Base-by-base conservation (phyloP, 2,329 filamentous ascomycete genomes). In the Apiospora arundinis region DNA sequence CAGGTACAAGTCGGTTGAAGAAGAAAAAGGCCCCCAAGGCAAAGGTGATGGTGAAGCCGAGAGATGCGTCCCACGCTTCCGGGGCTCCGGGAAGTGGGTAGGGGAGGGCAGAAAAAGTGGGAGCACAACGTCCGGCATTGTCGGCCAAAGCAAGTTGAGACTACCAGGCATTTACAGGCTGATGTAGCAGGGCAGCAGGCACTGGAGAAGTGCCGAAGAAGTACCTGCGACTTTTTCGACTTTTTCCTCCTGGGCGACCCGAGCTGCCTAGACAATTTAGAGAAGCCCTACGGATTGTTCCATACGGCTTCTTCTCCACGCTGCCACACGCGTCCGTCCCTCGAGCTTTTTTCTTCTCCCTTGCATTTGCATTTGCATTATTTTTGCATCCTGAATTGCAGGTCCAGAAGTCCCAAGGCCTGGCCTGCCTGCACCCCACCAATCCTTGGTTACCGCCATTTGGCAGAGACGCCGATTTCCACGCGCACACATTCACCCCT, bases 241-340 rank as follows among this genome's bases (percentile, higher is more conserved):
- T 63, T 63, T 40, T 11, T 40, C 8, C 32, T 18, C 56, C 18
- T 63, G 56, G 49, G 14, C 42, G 42, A 8, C 32, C 56, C 9
- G 56, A 21, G 11, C 56, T 45, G 14, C 42, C 16, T 63, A n/a
- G 52, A 60, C 28, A 60, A 37, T 14, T 3, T 21, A 7, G 14
- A 21, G 32, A 69, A 46, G 67, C 67, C 67, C 46, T 69, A 69
- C 67, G 46, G 67, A 67, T 67, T 56, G 67, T 69, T 69, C 67
- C 67, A 69, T 68, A 48, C 42, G 42, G 45, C 67, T 69, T 69
- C 67, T 49, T 56, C 67, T 69, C 67, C 67, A 69, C 67, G 45
- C 46, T 48, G 45, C 44, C 46, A 45, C 67, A 28, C 28, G 12
- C 42, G 18, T 6, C 32, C 25, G 28, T 46, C 46, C 67, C 46